Base-by-base conservation (phyloP, 371 early-diverging fungal genomes). In the Actinomortierella wolfii region DNA sequence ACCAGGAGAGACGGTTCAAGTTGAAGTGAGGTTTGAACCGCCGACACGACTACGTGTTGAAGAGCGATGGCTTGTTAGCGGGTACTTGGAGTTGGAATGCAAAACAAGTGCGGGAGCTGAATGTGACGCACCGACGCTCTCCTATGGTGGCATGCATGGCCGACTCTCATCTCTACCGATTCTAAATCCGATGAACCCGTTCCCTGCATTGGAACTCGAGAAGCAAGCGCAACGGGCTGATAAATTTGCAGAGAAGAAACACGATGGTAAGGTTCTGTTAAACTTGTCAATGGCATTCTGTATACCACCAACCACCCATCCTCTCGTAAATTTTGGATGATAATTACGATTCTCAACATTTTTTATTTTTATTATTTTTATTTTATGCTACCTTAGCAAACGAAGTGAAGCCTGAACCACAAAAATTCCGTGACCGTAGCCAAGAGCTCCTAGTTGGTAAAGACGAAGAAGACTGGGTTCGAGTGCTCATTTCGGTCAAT, bases 131-230 rank as follows among this genome's bases (percentile, higher is more conserved):
- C 62, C 63, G 48, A 2, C 63, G 13, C 48, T 68, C 0, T 68
- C 68, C 0, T 68, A 68, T 26, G 68, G 68, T 3, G 68, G 68
- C 0, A 62, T 68, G 68, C 68, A 68, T 49, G 68, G 68, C 17
- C 52, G 23, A 7, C 34, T 68, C 2, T 50, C 59, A 0, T 59
- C 46, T 0, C 43, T 68, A 23, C 68, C 68, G 3, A 68, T 68
- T 39, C 17, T 68, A 44, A 68, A 63, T 14, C 59, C 63, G 2
- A 56, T 46, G 25, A 20, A 55, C 20, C 26, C 26, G 0, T 63
- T 63, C 29, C 68, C 68, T 3, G 63, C 59, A 6, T 13, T 68
- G 43, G 29, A 47, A 15, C 49, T 68, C 15, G 63, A 68, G 17
- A 58, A 63, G 0, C 42, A 54, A 44, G 3, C 6, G n/a, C n/a